Evolutionary conservation across 2,329 filamentous ascomycete species (phyloP).

Genomic region (Exutisphaerella laricina): DNA sequence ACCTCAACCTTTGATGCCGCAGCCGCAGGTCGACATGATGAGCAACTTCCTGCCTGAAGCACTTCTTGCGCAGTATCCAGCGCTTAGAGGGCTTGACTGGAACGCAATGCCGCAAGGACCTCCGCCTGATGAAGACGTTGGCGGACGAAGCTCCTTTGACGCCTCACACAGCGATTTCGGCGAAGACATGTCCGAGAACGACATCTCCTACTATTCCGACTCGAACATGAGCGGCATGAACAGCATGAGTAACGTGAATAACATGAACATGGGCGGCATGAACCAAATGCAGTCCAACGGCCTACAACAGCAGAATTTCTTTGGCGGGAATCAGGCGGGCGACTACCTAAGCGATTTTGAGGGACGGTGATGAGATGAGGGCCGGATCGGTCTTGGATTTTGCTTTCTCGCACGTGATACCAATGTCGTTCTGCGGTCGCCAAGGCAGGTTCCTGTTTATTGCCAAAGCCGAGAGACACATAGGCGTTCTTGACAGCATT

Average conservation of each 20-base stretch:
- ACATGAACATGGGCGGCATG: conserved; percentile 16
- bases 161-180: conserved; percentile 67
- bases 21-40: conserved; percentile 47
- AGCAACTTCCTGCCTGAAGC: conserved; percentile 75
- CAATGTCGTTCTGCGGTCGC: background rate
- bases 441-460: background rate
- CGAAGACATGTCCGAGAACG: conserved; percentile 59
- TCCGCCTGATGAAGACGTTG: conserved; percentile 48
- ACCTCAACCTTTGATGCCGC: conserved; percentile 28
- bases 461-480: background rate
- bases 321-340: conserved; percentile 17
- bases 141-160: conserved; percentile 75
- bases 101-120: conserved; percentile 59
- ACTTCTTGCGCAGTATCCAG: conserved; percentile 85
- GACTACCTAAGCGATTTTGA: conserved; percentile 34
- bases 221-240: conserved; percentile 21
- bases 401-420: conserved; percentile 1
- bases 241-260: conserved; percentile 17
- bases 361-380: conserved; percentile 26
- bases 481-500: background rate
- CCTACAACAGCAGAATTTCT: conserved; percentile 16
- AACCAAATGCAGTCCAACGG: conserved; percentile 20
- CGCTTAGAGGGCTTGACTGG: conserved; percentile 88
- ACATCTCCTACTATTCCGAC: conserved; percentile 26
- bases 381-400: conserved; percentile 5